Base-by-base conservation (phyloP, 2,329 filamentous ascomycete species). In the Colletotrichum liaoningense region DNA sequence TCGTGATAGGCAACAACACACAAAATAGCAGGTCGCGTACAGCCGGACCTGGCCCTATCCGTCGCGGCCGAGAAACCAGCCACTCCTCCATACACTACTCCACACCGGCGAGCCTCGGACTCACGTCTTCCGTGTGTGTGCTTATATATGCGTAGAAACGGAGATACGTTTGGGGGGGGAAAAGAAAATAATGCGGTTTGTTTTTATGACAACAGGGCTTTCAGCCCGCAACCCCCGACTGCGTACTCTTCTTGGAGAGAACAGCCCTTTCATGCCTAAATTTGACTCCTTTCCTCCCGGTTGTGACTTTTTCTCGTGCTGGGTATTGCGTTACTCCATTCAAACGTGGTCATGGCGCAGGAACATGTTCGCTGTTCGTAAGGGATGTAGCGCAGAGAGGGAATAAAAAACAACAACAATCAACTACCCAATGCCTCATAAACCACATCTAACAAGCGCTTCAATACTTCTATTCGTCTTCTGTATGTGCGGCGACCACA, bases 381-480 rank as follows among this genome's bases (percentile, higher is more conserved):
- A 46, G 54, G 72, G 57, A 67, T 72, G 67, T 72, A 72, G 63
- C 63, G 72, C 67, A 63, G 67, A 67, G 38, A 59, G 72, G 70
- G 66, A 64, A 69, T 49, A 73, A 59, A 69, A 59, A 54, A 73
- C 55, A 70, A 73, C 60, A 65, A 60, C 35, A 73, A 60, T 65
- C 60, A 62, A 72, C 68, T 74, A 74, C 72, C 72, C 72, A 75
- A 74, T 60, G 72, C 60, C 46, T 75, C 59, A 33, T 65, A 64
- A 63, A 54, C 64, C 63, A 54, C 49, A 24, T 42, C 63, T 46
- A 57, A 60, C 55, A 58, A 66, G 72, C 62, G 63, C 63, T 75
- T 78, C 14, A 88, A 75, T 80, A 83, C 60, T 4, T 38, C 42
- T 49, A 49, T 49, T 49, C 42, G 19, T 49, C 42, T 49, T 49